Conservation (phyloP, 768 basidiomycete genomes). For the Ramaria sp. region DNA sequence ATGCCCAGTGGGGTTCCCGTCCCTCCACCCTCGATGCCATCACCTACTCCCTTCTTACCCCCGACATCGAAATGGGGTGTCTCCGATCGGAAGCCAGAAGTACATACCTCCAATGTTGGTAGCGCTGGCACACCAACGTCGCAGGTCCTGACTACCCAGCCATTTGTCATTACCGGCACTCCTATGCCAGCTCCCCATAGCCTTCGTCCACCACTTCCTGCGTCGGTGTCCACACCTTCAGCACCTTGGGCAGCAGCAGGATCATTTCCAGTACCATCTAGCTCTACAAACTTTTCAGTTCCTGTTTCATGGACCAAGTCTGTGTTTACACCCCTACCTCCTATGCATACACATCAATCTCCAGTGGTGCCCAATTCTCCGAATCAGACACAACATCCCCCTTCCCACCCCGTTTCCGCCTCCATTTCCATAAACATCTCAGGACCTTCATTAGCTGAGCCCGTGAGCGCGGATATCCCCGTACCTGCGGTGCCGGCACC, state of each 20-base stretch:
- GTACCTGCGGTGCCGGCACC: background rate
- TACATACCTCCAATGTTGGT: background rate
- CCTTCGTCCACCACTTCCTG: constrained; percentile 4
- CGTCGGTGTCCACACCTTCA: constrained; percentile 16
- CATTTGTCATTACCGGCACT: constrained; percentile 17
- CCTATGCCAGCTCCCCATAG: constrained; percentile 14
- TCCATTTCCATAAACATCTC: background rate
- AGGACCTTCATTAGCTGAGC: background rate
- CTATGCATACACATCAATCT: too few relatives aligned
- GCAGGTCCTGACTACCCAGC: constrained; percentile 1
- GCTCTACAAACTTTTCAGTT: constrained; percentile 5
- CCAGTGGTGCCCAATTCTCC: too few relatives aligned
- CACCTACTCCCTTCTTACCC: background rate
- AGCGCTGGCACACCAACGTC: background rate
- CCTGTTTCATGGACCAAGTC: background rate
- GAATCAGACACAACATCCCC: background rate
- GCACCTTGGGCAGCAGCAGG: constrained; percentile 4
- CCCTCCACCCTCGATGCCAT: background rate
- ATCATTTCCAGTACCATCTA: constrained; percentile 11
- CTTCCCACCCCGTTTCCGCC: background rate
- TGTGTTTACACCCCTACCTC: too few relatives aligned
- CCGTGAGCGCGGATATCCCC: background rate
- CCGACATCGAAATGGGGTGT: background rate
- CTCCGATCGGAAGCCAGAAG: background rate
- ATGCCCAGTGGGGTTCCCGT: background rate